Conservation (phyloP, 768 basidiomycete species). For the Phanerodontia chrysosporium region DNA sequence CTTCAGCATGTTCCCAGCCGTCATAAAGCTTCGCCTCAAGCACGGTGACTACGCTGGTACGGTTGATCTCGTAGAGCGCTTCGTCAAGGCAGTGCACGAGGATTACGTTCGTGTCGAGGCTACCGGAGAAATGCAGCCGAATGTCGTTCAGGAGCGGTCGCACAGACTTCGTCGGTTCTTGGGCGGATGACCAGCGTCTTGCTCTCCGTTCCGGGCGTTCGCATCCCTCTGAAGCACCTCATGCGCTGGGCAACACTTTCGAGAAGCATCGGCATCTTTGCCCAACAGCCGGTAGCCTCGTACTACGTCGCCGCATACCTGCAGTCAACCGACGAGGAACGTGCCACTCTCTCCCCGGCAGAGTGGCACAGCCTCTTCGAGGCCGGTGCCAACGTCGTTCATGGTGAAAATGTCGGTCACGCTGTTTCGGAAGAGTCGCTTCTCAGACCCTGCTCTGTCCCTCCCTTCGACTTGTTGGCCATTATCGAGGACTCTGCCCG, state of each 20-base stretch:
- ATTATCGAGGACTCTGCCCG: background rate
- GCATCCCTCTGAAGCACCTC: background rate
- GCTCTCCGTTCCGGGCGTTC: background rate
- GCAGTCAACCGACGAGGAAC: background rate
- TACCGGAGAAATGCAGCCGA: background rate
- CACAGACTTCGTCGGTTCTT: background rate
- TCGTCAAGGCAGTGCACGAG: background rate
- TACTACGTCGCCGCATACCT: background rate
- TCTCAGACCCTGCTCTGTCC: background rate
- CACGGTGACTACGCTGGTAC: background rate
- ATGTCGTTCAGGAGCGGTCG: background rate
- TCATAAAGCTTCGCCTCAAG: background rate
- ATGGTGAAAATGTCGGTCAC: background rate
- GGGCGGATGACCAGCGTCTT: background rate
- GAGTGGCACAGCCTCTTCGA: background rate
- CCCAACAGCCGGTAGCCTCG: background rate
- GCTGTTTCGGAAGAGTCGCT: background rate
- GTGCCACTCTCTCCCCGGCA: background rate
- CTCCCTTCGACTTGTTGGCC: background rate
- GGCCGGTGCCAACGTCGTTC: background rate
- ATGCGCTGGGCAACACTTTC: background rate
- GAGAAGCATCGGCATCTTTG: background rate
- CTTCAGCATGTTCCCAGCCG: background rate
- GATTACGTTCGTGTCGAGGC: background rate
- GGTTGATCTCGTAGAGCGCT: background rate